Evolutionary conservation across 352 stramenopile species (phyloP).

Genomic region (Phytophthora niederhauseri): DNA sequence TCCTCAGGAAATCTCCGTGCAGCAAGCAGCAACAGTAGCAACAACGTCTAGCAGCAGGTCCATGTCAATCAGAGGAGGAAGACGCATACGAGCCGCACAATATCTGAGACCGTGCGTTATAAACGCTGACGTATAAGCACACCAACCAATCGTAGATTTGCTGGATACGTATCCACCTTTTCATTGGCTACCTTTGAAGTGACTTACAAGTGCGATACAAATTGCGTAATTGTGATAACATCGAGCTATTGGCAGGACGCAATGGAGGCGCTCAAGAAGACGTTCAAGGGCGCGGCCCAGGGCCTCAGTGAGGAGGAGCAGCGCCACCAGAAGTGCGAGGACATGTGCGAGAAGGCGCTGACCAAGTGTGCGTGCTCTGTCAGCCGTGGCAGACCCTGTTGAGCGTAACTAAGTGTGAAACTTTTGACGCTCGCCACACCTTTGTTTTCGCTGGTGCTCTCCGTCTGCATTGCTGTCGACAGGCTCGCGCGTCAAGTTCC

Average conservation of each 20-base stretch:
- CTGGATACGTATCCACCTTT: not conserved
- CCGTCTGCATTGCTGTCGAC: not conserved
- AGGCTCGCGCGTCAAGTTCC: conserved; percentile 84
- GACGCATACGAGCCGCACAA: conserved; percentile 13
- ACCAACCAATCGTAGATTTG: conserved; percentile 13
- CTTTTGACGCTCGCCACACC: not conserved
- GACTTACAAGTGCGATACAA: not conserved
- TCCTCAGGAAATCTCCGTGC: conserved; percentile 7
- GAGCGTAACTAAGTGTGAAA: too few species aligned
- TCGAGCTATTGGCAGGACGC: conserved; percentile 5
- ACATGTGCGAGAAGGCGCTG: conserved; percentile 73
- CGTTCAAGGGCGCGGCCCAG: conserved; percentile 50
- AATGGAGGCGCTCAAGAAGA: conserved; percentile 79
- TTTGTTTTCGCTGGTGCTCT: not conserved
- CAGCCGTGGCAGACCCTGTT: not conserved
- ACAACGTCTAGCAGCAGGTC: not conserved
- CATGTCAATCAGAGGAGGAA: conserved; percentile 12
- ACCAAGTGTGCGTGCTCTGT: conserved; percentile 61
- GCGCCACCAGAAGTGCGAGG: conserved; percentile 58
- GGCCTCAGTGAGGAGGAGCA: conserved; percentile 43
- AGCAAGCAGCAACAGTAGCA: not conserved
- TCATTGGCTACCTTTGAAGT: not conserved
- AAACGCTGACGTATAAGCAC: not conserved
- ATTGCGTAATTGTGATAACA: not conserved
- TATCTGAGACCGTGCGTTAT: not conserved